Base-by-base conservation (phyloP, 306 rosid species). In the Alnus glutinosa region DNA sequence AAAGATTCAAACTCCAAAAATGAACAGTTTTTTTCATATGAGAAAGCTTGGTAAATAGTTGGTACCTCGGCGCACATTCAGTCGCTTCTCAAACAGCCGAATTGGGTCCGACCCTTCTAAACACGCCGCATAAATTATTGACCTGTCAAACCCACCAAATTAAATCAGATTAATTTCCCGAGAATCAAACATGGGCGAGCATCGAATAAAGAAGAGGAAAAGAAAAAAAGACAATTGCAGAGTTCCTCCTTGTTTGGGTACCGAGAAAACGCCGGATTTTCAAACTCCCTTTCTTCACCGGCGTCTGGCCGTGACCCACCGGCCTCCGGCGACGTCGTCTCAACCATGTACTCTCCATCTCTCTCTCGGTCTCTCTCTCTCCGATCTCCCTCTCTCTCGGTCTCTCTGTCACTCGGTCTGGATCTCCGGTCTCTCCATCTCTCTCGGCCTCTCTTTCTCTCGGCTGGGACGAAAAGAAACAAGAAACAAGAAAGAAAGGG, bases 21-120 rank as follows among this genome's bases (percentile, higher is more conserved):
- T 28, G 9, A 42, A 74, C 23, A 19, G 16, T 37, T 52, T 3
- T 23, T 36, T 6, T 4, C 4, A 7, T 36, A 52, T 8, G 66
- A 36, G 14, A 36, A 66, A 80, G 75, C 7, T 44, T 23, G 13
- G 10, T 34, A 23, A 59, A 72, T 15, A 55, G 19, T 48, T 0
- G 15, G 2, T 86, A 92, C 98, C 98, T 82, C 91, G 87, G 13
- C 92, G 92, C 47, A 76, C 80, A 73, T 92, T 92, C 68, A 92
- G 68, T 77, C 97, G 86, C 85, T 88, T 95, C 79, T 95, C 98
- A 30, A 92, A 91, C 44, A 90, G 73, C 19, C 96, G 92, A 83
- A 95, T 87, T 11, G 98, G 98, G 73, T 95, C 98, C 52, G 90
- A 81, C 8, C 98, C 98, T 87, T 95, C 91, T 68, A 95, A 82